phyloP scores from a whole-genome alignment of 2,329 filamentous ascomycete species.

The Monilinia polystroma region DNA sequence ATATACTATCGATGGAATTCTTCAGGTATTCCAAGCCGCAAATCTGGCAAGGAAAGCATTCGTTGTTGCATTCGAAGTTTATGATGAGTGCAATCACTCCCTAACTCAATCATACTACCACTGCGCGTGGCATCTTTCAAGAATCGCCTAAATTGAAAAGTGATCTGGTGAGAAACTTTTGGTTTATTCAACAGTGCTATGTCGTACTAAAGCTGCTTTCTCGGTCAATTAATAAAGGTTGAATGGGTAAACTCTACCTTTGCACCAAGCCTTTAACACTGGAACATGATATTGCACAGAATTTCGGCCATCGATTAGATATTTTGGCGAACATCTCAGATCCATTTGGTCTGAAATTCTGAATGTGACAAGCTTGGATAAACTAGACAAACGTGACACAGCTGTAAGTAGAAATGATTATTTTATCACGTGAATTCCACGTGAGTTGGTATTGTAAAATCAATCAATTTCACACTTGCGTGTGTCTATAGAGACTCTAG shows the following conservation, averaged over 20 bases:
- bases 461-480: no score
- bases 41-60: not conserved
- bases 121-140: not conserved
- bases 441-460: not conserved
- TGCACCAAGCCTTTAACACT: not conserved
- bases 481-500: no score
- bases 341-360: not conserved
- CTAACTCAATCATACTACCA: not conserved
- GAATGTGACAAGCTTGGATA: not conserved
- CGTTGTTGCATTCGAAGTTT: not conserved
- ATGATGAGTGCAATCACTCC: not conserved
- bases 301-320: no score
- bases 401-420: not conserved
- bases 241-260: not conserved
- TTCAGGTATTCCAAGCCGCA: not conserved
- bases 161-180: not conserved
- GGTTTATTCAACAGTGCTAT: not conserved
- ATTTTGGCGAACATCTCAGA: no score
- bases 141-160: not conserved
- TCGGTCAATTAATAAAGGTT: not conserved
- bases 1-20: not conserved
- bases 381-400: not conserved
- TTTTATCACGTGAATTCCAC: not conserved
- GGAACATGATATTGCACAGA: not conserved
- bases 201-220: not conserved